phyloP scores from a whole-genome alignment of 2,329 filamentous ascomycete species.

The Fusarium denticulatum region DNA sequence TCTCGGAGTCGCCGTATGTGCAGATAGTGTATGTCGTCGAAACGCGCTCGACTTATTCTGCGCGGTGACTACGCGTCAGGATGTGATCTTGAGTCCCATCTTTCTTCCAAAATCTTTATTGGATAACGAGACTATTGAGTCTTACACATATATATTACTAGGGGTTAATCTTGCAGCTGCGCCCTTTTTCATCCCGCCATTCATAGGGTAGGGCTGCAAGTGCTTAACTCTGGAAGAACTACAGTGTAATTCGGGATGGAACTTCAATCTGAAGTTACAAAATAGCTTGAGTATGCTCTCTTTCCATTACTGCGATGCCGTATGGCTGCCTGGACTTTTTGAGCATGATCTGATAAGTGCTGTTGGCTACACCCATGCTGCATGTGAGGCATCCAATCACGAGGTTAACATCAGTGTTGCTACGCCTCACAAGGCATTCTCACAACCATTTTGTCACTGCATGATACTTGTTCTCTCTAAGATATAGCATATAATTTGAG shows the following conservation, averaged over 20 bases:
- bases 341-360: background rate
- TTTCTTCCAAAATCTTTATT: background rate
- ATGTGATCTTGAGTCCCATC: background rate
- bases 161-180: background rate
- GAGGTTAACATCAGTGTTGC: background rate
- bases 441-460: background rate
- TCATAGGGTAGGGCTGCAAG: background rate
- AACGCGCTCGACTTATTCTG: background rate
- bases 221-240: background rate
- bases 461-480: no score
- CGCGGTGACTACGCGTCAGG: no score
- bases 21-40: no score
- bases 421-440: background rate
- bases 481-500: no score
- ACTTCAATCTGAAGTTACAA: no score
- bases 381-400: background rate
- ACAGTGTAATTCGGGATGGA: no score
- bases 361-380: background rate
- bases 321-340: background rate
- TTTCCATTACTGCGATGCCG: background rate
- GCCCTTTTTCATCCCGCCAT: background rate
- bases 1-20: background rate
- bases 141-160: rapidly evolving
- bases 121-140: no score
- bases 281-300: no score